These are phyloP conservation scores for Prototheca cutis DNA, from an alignment of 163 green algal genomes.

Conservation along the genomic window DNA sequence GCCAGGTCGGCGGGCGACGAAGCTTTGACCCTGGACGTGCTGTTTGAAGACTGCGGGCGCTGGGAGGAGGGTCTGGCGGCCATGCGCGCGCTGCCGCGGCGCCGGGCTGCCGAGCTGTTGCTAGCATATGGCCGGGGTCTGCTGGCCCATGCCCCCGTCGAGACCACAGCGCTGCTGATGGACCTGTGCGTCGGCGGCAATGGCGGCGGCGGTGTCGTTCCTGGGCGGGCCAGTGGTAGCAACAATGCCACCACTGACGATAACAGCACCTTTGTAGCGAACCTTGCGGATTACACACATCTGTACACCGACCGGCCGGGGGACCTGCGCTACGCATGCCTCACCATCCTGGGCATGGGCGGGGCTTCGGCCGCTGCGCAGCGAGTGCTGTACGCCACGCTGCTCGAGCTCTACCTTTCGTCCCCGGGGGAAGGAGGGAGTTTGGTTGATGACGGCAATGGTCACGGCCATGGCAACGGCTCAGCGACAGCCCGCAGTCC, in stretches of 20 bases:
- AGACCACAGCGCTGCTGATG: slow-evolving; percentile 77
- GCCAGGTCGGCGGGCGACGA: slow-evolving; percentile 50
- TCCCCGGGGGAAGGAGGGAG: too few species aligned
- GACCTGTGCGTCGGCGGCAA: slow-evolving; percentile 61
- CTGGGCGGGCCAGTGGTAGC: too few species aligned
- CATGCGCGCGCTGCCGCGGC: slow-evolving; percentile 35
- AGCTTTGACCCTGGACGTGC: slow-evolving; percentile 63
- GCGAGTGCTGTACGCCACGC: slow-evolving; percentile 63
- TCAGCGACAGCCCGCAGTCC: too few species aligned
- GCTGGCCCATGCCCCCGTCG: slow-evolving; percentile 53
- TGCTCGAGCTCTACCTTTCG: slow-evolving; percentile 88
- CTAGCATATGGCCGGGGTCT: slow-evolving; percentile 64
- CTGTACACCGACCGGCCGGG: slow-evolving; percentile 57
- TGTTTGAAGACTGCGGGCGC: slow-evolving; percentile 26
- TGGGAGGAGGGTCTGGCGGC: slow-evolving; percentile 62
- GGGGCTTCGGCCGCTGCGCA: slow-evolving; percentile 7
- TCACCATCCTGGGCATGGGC: slow-evolving; percentile 29
- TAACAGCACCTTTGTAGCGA: slow-evolving; percentile 31
- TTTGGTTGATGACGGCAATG: too few species aligned
- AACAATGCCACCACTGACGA: slow-evolving; percentile 8
- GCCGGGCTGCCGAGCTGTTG: slow-evolving; percentile 43
- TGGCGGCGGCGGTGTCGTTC: too few species aligned
- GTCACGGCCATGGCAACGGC: too few species aligned
- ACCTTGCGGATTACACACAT: slow-evolving; percentile 68
- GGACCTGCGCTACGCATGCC: slow-evolving; percentile 30